phyloP scores from a whole-genome alignment of 2,329 filamentous ascomycete genomes.

The Bipolaris cookei region DNA sequence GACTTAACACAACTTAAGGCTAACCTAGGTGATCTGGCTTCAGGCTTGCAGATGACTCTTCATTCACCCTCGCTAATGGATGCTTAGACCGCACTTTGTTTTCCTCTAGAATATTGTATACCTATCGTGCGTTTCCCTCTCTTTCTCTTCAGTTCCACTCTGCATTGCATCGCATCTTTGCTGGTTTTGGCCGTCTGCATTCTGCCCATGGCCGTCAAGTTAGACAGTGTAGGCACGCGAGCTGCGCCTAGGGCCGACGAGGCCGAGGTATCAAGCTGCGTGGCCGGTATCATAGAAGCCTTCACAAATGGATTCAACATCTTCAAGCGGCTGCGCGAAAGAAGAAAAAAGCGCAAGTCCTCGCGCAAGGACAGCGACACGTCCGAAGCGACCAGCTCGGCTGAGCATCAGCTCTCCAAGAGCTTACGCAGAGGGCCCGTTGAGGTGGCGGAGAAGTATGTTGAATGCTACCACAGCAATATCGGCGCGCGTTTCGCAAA shows the following conservation, averaged over 20 bases:
- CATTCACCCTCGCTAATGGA: slow-evolving; percentile 33
- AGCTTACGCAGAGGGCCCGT: slow-evolving; percentile 51
- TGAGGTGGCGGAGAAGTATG: slow-evolving; percentile 54
- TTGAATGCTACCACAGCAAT: slow-evolving; percentile 42
- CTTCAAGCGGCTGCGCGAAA: slow-evolving; percentile 52
- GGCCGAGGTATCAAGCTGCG: slow-evolving; percentile 43
- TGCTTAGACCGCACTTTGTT: slow-evolving; percentile 28
- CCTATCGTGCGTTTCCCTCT: slow-evolving; percentile 16
- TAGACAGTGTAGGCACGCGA: slow-evolving; percentile 20
- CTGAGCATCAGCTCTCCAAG: slow-evolving; percentile 49
- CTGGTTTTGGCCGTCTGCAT: slow-evolving; percentile 18
- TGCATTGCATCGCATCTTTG: slow-evolving; percentile 13
- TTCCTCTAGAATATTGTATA: slow-evolving; percentile 19
- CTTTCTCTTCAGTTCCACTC: slow-evolving; percentile 14
- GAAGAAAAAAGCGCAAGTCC: slow-evolving; percentile 40
- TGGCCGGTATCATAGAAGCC: slow-evolving; percentile 53
- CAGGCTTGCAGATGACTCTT: slow-evolving; percentile 28
- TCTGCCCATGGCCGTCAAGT: slow-evolving; percentile 34
- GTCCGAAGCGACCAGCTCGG: slow-evolving; percentile 32
- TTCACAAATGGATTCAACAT: slow-evolving; percentile 55
- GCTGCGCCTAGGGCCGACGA: slow-evolving; percentile 27
- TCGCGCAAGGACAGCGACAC: slow-evolving; percentile 28
- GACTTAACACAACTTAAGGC: slow-evolving; percentile 21
- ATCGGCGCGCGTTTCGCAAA: slow-evolving; percentile 51
- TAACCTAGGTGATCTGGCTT: slow-evolving; percentile 21